Percentiles rank a stretch among this genome's conserved stretches.
Evolutionary conservation across 768 basidiomycete species (phyloP).

Genomic region (Rhodotorula toruloides): DNA sequence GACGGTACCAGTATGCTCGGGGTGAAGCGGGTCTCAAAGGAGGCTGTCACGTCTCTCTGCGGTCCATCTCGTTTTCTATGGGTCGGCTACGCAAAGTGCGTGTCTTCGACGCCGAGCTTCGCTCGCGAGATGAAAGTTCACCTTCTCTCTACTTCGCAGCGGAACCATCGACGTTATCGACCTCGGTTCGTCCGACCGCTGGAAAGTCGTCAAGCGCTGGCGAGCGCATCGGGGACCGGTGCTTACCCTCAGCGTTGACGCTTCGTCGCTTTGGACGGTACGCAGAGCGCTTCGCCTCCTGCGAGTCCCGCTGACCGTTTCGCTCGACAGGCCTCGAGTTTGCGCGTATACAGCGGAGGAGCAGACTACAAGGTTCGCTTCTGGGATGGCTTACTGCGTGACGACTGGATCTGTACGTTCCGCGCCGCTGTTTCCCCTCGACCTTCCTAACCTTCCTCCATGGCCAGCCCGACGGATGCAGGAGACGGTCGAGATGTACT

Average conservation of each 20-base stretch:
- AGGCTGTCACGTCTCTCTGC: background rate
- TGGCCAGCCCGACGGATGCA: constrained; percentile 52
- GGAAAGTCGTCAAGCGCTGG: constrained; percentile 84
- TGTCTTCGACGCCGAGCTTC: too few relatives aligned
- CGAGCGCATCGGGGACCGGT: constrained; percentile 61
- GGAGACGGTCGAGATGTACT: constrained; percentile 67
- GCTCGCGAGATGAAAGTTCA: background rate
- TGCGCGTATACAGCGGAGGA: constrained; percentile 70
- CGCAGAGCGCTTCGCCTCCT: background rate
- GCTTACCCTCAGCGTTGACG: constrained; percentile 67
- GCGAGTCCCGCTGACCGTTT: constrained; percentile 35
- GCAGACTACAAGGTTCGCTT: constrained; percentile 65
- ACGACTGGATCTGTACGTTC: constrained; percentile 24
- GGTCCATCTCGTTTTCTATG: constrained; percentile 28
- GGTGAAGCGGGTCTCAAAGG: constrained; percentile 1
- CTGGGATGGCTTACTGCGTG: constrained; percentile 52
- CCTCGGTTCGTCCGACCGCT: constrained; percentile 49
- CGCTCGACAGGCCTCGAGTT: constrained; percentile 38
- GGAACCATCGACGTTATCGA: constrained; percentile 80
- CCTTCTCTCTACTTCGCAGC: constrained; percentile 44
- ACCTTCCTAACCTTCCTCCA: background rate
- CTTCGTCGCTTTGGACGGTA: constrained; percentile 63
- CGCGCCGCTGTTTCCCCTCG: too few relatives aligned
- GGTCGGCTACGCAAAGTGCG: constrained; percentile 16
- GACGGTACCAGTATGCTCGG: background rate